Conservation (phyloP, 768 basidiomycete genomes). For the Boletus patriciae region DNA sequence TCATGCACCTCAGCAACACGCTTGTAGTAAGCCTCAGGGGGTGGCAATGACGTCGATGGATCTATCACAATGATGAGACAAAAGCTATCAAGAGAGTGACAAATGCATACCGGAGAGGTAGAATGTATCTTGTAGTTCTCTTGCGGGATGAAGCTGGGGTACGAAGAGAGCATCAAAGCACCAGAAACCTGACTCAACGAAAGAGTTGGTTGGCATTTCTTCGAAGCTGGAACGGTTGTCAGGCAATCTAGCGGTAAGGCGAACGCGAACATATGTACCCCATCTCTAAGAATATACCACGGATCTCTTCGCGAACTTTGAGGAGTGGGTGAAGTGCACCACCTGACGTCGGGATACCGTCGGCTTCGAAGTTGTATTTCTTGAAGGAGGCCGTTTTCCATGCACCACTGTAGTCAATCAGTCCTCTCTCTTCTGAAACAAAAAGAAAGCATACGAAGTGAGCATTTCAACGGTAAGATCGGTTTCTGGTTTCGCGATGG, state of each 20-base stretch:
- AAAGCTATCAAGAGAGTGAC: neutral
- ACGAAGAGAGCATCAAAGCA: constrained; percentile 98
- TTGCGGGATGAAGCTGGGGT: constrained; percentile 97
- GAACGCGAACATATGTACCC: constrained; percentile 53
- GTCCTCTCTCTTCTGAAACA: neutral
- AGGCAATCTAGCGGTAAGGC: neutral
- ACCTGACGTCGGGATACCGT: constrained; percentile 83
- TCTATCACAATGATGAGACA: constrained; percentile 46
- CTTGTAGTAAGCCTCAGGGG: constrained; percentile 81
- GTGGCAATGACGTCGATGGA: constrained; percentile 71
- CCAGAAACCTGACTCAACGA: constrained; percentile 99
- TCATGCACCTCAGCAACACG: constrained; percentile 83
- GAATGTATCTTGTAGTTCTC: constrained; percentile 98
- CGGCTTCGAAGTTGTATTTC: constrained; percentile 98
- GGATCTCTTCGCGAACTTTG: constrained; percentile 96
- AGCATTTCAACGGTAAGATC: constrained; percentile 97
- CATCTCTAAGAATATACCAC: constrained; percentile 99
- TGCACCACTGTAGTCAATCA: constrained; percentile 59
- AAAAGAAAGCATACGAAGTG: constrained; percentile 59
- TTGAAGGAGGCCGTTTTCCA: constrained; percentile 96
- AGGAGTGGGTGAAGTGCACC: constrained; percentile 95
- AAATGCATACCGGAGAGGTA: constrained; percentile 79
- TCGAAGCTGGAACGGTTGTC: constrained; percentile 64
- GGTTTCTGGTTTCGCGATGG: constrained; percentile 90
- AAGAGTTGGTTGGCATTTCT: constrained; percentile 96